Conservation (phyloP, 75 land plant species). For the Cryptomeria japonica region DNA sequence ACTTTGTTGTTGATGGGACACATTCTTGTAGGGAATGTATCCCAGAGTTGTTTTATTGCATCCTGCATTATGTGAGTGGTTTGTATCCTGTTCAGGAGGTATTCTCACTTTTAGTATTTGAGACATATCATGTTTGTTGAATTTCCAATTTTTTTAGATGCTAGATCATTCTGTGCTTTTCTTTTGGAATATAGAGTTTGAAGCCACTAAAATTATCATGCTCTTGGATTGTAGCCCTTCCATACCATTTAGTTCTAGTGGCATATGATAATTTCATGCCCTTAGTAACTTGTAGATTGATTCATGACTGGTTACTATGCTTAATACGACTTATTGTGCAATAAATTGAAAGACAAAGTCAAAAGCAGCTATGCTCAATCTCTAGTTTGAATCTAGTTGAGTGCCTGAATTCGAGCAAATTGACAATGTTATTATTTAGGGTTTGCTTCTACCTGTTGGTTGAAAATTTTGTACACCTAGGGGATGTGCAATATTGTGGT, state of each 20-base stretch:
- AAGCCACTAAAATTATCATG: neutral
- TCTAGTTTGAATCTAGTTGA: neutral
- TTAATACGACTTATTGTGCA: neutral
- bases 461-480: too few species aligned
- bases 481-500: too few species aligned
- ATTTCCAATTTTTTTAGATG: neutral
- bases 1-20: neutral
- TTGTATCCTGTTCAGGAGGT: neutral
- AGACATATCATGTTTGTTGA: neutral
- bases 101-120: neutral
- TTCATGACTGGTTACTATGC: neutral
- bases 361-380: neutral
- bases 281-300: neutral
- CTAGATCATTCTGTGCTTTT: neutral
- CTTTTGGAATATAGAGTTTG: neutral
- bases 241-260: neutral
- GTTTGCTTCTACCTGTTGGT: neutral
- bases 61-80: neutral
- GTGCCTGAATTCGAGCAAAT: neutral
- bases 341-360: neutral
- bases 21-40: neutral
- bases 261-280: neutral
- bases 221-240: slow-evolving; percentile 5
- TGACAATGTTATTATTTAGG: neutral
- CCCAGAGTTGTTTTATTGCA: neutral